Evolutionary conservation across 116 monocot species (phyloP).

Genomic region (Zostera marina): DNA sequence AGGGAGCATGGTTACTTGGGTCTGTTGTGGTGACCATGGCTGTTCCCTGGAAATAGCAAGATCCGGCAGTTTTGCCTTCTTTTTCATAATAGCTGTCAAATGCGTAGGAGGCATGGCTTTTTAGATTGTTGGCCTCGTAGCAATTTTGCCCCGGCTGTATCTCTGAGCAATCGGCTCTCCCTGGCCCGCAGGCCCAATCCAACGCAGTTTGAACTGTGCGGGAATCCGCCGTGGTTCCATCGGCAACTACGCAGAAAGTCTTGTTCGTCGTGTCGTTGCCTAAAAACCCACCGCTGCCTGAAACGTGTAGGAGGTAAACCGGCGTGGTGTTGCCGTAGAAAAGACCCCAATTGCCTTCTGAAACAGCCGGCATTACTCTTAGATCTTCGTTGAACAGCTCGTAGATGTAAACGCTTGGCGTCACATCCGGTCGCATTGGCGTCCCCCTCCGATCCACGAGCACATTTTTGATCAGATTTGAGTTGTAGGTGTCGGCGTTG

Average conservation of each 20-base stretch:
- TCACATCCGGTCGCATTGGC: slow-evolving; percentile 52
- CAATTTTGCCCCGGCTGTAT: slow-evolving; percentile 84
- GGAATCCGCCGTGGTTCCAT: slow-evolving; percentile 34
- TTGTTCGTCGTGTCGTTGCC: slow-evolving; percentile 70
- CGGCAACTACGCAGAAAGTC: slow-evolving; percentile 70
- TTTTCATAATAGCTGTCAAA: slow-evolving; percentile 87
- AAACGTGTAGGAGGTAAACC: slow-evolving; percentile 58
- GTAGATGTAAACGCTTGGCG: slow-evolving; percentile 64
- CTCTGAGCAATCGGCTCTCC: slow-evolving; percentile 59
- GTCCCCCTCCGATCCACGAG: slow-evolving; percentile 48
- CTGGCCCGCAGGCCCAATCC: slow-evolving; percentile 96
- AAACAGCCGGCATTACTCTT: slow-evolving; percentile 43
- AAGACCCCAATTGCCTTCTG: slow-evolving; percentile 85
- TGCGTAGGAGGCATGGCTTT: slow-evolving; percentile 65
- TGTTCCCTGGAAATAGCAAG: slow-evolving; percentile 81
- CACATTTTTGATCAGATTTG: slow-evolving; percentile 73
- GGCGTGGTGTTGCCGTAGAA: slow-evolving; percentile 68
- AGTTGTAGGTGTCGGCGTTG: slow-evolving; percentile 71
- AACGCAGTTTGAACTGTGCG: slow-evolving; percentile 65
- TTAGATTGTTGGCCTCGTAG: slow-evolving; percentile 58
- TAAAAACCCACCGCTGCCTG: slow-evolving; percentile 67
- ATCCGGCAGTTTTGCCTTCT: slow-evolving; percentile 45
- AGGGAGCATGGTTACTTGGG: slow-evolving; percentile 82
- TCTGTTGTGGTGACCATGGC: slow-evolving; percentile 92
- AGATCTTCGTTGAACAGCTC: slow-evolving; percentile 93